These are phyloP conservation scores for Luffa acutangula DNA, from an alignment of 306 rosid genomes.

Conservation along the genomic window DNA sequence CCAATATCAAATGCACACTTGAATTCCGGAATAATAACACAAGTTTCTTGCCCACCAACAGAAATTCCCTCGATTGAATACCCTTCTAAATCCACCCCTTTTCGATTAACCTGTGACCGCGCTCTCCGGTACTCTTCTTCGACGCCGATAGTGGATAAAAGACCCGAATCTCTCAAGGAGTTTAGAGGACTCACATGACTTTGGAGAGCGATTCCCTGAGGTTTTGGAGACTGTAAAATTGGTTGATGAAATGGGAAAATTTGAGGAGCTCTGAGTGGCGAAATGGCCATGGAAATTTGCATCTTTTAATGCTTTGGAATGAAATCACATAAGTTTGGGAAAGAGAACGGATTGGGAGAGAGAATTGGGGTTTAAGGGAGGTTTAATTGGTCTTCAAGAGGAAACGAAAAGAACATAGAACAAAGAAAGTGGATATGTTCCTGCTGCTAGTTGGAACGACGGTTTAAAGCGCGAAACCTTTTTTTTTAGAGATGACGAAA, in stretches of 20 bases:
- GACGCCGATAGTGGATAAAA: slow-evolving; percentile 53
- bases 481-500: not conserved
- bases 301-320: slow-evolving; percentile 10
- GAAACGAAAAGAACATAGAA: not conserved
- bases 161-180: slow-evolving; percentile 46
- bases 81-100: slow-evolving; percentile 76
- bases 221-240: slow-evolving; percentile 20
- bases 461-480: not conserved
- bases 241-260: slow-evolving; percentile 45
- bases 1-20: slow-evolving; percentile 92
- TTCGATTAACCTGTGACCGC: slow-evolving; percentile 58
- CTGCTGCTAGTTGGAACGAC: not conserved
- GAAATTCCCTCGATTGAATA: slow-evolving; percentile 66
- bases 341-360: not conserved
- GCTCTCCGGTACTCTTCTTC: slow-evolving; percentile 89
- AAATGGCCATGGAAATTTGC: slow-evolving; percentile 43
- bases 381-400: not conserved
- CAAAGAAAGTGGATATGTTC: not conserved
- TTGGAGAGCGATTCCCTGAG: slow-evolving; percentile 25
- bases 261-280: slow-evolving; percentile 38
- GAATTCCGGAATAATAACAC: slow-evolving; percentile 77
- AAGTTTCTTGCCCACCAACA: slow-evolving; percentile 90
- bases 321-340: not conserved
- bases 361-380: not conserved
- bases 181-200: slow-evolving; percentile 21